Evolutionary conservation across 805 yeast genomes (phyloP).

Genomic region (Priceomyces melissophilus): DNA sequence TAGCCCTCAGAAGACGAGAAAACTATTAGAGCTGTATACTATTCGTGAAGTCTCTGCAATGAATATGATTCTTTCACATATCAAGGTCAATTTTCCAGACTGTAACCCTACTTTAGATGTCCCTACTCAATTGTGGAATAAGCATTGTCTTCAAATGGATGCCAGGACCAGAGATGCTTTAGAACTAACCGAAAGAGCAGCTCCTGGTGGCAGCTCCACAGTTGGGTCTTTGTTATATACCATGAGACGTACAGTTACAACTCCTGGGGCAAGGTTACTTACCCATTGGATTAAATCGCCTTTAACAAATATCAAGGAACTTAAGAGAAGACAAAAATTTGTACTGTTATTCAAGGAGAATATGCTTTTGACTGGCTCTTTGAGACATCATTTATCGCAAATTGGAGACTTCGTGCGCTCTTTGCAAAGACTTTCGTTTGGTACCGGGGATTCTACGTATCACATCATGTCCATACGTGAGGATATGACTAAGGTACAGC

Average conservation of each 20-base stretch:
- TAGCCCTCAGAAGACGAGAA: conserved; percentile 35
- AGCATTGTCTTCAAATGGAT: conserved; percentile 70
- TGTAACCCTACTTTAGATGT: conserved; percentile 57
- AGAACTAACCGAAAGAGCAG: conserved; percentile 59
- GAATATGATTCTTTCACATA: conserved; percentile 58
- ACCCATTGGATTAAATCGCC: conserved; percentile 85
- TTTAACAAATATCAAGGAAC: conserved; percentile 53
- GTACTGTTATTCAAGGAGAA: conserved; percentile 30
- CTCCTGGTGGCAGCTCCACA: conserved; percentile 44
- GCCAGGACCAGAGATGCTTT: conserved; percentile 72
- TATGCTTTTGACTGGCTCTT: conserved; percentile 12
- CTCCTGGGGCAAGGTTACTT: conserved; percentile 77
- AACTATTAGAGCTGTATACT: conserved; percentile 26
- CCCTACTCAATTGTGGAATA: conserved; percentile 58
- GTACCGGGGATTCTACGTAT: conserved; percentile 29
- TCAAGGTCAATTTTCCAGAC: conserved; percentile 70
- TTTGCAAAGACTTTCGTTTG: conserved; percentile 47
- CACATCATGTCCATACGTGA: conserved; percentile 31
- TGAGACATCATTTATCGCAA: conserved; percentile 37
- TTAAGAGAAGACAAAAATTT: conserved; percentile 46
- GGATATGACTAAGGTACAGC: conserved; percentile 24
- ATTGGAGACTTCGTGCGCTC: conserved; percentile 59
- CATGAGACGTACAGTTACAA: conserved; percentile 70
- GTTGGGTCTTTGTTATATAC: conserved; percentile 71
- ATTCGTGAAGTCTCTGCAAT: conserved; percentile 59